Conservation (phyloP, 306 rosid genomes). For the Astragalus membranaceus region DNA sequence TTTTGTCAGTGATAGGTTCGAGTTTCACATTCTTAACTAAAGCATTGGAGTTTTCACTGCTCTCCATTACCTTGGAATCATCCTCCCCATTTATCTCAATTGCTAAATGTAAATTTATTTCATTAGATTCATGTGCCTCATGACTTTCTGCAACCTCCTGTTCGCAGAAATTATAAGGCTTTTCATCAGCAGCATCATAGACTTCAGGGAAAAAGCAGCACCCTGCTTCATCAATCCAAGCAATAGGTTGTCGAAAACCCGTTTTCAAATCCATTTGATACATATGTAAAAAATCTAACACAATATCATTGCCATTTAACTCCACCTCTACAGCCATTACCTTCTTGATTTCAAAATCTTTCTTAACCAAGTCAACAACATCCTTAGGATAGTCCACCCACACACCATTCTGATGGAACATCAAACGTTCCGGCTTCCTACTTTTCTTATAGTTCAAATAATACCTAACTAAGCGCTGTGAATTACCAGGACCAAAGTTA, state of each 20-base stretch:
- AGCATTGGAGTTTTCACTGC: constrained; percentile 68
- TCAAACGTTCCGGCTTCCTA: constrained; percentile 59
- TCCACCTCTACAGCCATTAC: constrained; percentile 46
- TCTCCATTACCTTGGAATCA: constrained; percentile 40
- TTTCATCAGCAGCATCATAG: constrained; percentile 30
- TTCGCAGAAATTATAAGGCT: background rate
- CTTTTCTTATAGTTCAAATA: constrained; percentile 60
- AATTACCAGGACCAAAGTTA: constrained; percentile 23
- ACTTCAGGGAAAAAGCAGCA: constrained; percentile 81
- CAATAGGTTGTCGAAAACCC: constrained; percentile 61
- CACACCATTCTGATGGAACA: constrained; percentile 55
- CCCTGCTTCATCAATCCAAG: constrained; percentile 81
- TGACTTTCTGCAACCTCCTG: constrained; percentile 18
- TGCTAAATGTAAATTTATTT: constrained; percentile 57
- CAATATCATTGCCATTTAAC: constrained; percentile 39
- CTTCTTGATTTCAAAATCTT: constrained; percentile 56
- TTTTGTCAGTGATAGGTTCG: constrained; percentile 42
- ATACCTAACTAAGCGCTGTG: constrained; percentile 29
- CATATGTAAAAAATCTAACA: constrained; percentile 80
- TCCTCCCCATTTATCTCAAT: constrained; percentile 54
- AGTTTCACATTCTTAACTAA: constrained; percentile 30
- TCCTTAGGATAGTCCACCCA: constrained; percentile 61
- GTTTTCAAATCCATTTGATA: constrained; percentile 54
- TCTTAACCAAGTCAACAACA: constrained; percentile 50
- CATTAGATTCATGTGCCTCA: constrained; percentile 32